Conservation (phyloP, 116 monocot genomes). For the Cymodocea nodosa region DNA sequence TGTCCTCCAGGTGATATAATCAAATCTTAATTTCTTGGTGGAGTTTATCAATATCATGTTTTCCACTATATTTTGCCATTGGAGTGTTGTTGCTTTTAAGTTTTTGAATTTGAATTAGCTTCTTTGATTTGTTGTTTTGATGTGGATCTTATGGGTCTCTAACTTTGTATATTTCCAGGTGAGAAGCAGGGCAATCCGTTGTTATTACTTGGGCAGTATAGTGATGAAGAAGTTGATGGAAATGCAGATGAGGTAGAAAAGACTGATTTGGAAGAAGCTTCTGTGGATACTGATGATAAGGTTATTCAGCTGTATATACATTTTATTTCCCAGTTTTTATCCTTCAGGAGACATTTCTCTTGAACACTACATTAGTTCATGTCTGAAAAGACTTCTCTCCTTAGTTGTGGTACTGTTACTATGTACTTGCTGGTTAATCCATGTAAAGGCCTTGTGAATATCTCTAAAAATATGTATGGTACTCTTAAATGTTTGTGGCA, state of each 20-base stretch:
- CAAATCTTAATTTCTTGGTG: neutral
- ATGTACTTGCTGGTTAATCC: neutral
- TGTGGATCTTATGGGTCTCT: slow-evolving; percentile 22
- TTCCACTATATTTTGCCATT: neutral
- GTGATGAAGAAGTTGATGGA: slow-evolving; percentile 78
- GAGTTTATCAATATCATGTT: neutral
- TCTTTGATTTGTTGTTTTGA: too few relatives aligned
- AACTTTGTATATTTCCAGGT: slow-evolving; percentile 36
- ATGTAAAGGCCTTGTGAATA: neutral
- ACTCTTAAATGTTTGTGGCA: too few relatives aligned
- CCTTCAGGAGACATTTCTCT: neutral
- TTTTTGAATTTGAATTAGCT: too few relatives aligned
- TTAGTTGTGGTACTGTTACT: neutral
- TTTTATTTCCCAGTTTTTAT: neutral
- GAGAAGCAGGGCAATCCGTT: slow-evolving; percentile 73
- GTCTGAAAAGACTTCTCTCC: neutral
- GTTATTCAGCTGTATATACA: slow-evolving; percentile 12
- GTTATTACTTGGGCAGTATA: slow-evolving; percentile 82
- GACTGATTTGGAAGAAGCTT: slow-evolving; percentile 16
- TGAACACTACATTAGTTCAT: neutral
- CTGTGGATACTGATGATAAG: slow-evolving; percentile 10
- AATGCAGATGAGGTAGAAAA: slow-evolving; percentile 19
- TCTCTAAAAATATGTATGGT: too few relatives aligned
- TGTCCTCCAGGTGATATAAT: slow-evolving; percentile 7
- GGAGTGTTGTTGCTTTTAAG: too few relatives aligned